Conservation (phyloP, 441 rosid species). For the Populus hybrid region DNA sequence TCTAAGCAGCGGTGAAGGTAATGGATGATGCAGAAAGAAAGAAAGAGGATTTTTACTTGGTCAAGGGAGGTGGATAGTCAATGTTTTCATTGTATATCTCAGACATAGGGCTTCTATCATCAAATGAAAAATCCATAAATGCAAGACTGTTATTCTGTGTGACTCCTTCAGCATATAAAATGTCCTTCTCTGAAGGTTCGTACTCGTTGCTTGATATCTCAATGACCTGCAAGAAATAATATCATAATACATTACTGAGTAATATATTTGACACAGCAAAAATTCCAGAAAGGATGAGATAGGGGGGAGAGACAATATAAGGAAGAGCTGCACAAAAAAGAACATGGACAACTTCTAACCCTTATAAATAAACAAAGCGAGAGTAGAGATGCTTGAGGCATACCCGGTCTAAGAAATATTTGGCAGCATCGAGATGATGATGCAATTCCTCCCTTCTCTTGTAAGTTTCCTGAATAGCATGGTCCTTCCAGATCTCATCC, state of each 20-base stretch:
- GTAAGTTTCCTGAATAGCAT: constrained; percentile 83
- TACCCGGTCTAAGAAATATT: constrained; percentile 85
- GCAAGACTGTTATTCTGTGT: constrained; percentile 90
- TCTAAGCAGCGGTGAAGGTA: neutral
- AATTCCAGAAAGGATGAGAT: neutral
- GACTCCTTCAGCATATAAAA: constrained; percentile 89
- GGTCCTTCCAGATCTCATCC: constrained; percentile 94
- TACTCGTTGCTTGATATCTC: constrained; percentile 93
- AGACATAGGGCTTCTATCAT: constrained; percentile 80
- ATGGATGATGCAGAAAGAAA: neutral
- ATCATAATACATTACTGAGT: neutral
- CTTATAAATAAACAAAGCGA: neutral
- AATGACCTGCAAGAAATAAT: constrained; percentile 52
- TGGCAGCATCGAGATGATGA: constrained; percentile 85
- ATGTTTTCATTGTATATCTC: constrained; percentile 65
- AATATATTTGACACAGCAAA: neutral
- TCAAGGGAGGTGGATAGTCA: constrained; percentile 49
- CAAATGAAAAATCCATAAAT: constrained; percentile 82
- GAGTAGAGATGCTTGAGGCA: neutral
- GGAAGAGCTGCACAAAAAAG: neutral
- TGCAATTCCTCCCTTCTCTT: constrained; percentile 77
- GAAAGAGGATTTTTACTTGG: constrained; percentile 42
- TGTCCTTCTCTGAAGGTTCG: constrained; percentile 85
- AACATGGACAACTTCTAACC: neutral
- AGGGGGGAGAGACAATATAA: neutral